A percentile compares a stretch with the other conserved stretches of the same genome.
phyloP scores from a whole-genome alignment of 495 filamentous ascomycete genomes.

The Geopyxis carbonaria region DNA sequence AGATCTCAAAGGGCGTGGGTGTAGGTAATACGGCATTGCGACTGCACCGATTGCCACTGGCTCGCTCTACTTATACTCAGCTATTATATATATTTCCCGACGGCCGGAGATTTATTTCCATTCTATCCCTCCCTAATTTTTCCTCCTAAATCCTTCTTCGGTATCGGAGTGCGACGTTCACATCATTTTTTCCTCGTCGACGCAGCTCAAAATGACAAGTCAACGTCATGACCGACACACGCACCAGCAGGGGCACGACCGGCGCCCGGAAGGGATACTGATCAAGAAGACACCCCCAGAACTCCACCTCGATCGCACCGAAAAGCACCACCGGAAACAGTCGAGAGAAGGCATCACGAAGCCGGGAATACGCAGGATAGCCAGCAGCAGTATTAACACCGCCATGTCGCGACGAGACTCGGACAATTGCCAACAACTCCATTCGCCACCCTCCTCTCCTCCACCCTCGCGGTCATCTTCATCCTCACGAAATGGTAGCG shows the following conservation, averaged over 20 bases:
- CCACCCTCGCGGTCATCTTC: not conserved
- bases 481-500: conserved; percentile 2
- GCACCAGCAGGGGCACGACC: conserved; percentile 3
- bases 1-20: too few species aligned
- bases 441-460: conserved; percentile 1
- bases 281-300: not conserved
- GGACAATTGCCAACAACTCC: not conserved
- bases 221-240: conserved; percentile 3
- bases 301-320: conserved; percentile 1
- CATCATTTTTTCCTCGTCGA: conserved; percentile 1
- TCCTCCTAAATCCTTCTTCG: too few species aligned
- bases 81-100: too few species aligned
- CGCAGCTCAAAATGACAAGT: conserved; percentile 5
- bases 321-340: conserved; percentile 6
- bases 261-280: not conserved
- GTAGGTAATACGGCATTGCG: too few species aligned
- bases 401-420: not conserved
- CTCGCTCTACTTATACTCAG: too few species aligned
- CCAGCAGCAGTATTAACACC: not conserved
- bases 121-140: too few species aligned
- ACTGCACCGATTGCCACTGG: too few species aligned
- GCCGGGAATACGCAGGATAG: conserved; percentile 4
- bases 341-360: conserved; percentile 5
- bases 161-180: too few species aligned
- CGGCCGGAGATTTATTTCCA: too few species aligned